Evolutionary conservation across 176 grass and related monocot genomes (phyloP).

Genomic region (Zizania latifolia): DNA sequence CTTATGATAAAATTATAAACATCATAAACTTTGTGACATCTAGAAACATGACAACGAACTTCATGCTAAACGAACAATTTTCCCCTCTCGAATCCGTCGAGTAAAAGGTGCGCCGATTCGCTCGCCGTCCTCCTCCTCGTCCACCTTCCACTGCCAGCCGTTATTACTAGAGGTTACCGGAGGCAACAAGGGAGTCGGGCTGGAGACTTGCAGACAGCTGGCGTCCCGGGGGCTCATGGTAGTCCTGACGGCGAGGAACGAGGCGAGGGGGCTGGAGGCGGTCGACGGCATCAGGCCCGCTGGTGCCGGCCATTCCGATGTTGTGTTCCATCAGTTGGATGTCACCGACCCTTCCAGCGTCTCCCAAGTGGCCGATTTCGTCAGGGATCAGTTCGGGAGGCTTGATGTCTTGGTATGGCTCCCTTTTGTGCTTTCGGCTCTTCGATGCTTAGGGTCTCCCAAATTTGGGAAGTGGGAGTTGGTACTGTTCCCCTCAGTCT

Average conservation of each 20-base stretch:
- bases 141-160: neutral
- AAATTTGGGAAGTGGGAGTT: neutral
- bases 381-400: constrained; percentile 44
- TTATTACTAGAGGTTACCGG: constrained; percentile 30
- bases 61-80: too few species aligned
- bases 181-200: constrained; percentile 65
- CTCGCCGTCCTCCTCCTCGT: neutral
- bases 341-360: constrained; percentile 46
- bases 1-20: too few species aligned
- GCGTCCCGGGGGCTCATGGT: constrained; percentile 41
- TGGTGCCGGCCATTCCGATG: constrained; percentile 19
- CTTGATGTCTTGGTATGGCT: constrained; percentile 62
- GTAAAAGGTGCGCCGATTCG: constrained; percentile 34
- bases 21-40: too few species aligned
- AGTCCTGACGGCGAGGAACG: constrained; percentile 61
- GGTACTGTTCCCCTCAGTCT: neutral
- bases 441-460: neutral
- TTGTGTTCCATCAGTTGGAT: constrained; percentile 64
- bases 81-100: constrained; percentile 14
- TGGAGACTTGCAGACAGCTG: constrained; percentile 71
- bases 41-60: too few species aligned
- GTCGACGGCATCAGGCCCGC: constrained; percentile 28
- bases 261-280: constrained; percentile 45
- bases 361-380: constrained; percentile 41
- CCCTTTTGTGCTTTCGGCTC: neutral